Percentiles rank a stretch among this genome's conserved stretches.
Conservation (phyloP, 1,139 yeast species). For the Casaregolazyma suthepensis region DNA sequence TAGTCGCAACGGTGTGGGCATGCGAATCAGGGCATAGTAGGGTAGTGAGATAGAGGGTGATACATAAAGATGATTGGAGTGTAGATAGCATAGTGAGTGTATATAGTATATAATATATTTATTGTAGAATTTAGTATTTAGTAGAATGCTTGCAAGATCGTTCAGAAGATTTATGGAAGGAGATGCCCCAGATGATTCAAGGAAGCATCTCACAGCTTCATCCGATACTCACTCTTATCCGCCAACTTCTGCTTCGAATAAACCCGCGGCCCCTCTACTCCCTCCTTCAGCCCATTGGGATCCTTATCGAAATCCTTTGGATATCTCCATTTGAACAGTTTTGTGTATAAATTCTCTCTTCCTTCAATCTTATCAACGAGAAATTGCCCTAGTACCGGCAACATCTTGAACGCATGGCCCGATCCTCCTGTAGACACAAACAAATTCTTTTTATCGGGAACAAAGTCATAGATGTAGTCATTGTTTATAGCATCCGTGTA, state of each 20-base stretch:
- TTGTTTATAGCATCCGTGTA: slow-evolving; percentile 41
- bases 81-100: too few species aligned
- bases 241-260: slow-evolving; percentile 10
- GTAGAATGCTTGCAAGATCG: too few species aligned
- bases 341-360: slow-evolving; percentile 9
- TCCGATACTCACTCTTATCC: slow-evolving; percentile 2
- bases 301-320: slow-evolving; percentile 8
- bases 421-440: slow-evolving; percentile 44
- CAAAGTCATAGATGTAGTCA: slow-evolving; percentile 39
- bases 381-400: slow-evolving; percentile 15
- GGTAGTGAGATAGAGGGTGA: too few species aligned
- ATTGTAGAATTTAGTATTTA: too few species aligned
- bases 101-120: too few species aligned
- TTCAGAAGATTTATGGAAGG: too few species aligned
- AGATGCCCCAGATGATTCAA: too few species aligned
- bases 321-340: slow-evolving; percentile 11
- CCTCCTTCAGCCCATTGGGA: slow-evolving; percentile 12
- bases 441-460: slow-evolving; percentile 36
- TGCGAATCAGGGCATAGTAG: too few species aligned
- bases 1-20: background rate
- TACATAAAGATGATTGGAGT: too few species aligned
- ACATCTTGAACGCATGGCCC: slow-evolving; percentile 32
- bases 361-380: slow-evolving; percentile 11
- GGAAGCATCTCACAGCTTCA: background rate
- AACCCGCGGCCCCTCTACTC: slow-evolving; percentile 8